Evolutionary conservation across 768 basidiomycete genomes (phyloP), one percentile per base, ranked within the genome.

Genomic region (Symmetrospora coprosmae): DNA sequence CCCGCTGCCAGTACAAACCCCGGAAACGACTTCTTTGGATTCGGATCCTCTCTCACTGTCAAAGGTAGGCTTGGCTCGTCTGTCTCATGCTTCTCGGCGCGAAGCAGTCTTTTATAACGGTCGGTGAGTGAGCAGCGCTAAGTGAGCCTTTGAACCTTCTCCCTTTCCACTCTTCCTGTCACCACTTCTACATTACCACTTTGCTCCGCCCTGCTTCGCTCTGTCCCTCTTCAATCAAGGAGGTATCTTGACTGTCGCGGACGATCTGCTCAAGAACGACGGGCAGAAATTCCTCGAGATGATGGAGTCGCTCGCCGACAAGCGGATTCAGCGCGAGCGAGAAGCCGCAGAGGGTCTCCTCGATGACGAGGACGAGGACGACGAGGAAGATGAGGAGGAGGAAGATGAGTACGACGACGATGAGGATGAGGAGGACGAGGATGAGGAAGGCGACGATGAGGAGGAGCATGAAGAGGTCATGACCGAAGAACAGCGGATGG

Each of bases 211-310:
- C 48, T 25, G 53, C 38, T 51, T 50, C 21, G 28, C 46, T 64
- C 65, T 58, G 64, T 65, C 64, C 39, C 64, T 66, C 64, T 69
- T 55, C 66, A 60, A 52, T 56, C 83, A 83, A 72, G 90, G 87
- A 69, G 91, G 90, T 69, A 96, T 99, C 71, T 78, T 99, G 43
- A 99, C 94, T 21, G 92, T 99, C 52, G 94, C 94, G 45, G 94
- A 99, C 71, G 94, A 99, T 75, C 80, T 99, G 43, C 78, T 99
- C 67, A 94, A 94, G 41, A 97, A 97, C 69, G 91, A 99, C 69
- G 92, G 92, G 1, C 87, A 90, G 69, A 96, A 94, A 76, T 99
- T 99, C 76, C 76, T 99, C 68, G 94, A 99, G 77, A 99, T 99
- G 94, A 99, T 99, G 94, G 94, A 97, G 72, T 89, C 92, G 73